These are phyloP conservation scores for Huiozyma sinensis DNA, from an alignment of 805 yeast genomes.

Conservation along the genomic window DNA sequence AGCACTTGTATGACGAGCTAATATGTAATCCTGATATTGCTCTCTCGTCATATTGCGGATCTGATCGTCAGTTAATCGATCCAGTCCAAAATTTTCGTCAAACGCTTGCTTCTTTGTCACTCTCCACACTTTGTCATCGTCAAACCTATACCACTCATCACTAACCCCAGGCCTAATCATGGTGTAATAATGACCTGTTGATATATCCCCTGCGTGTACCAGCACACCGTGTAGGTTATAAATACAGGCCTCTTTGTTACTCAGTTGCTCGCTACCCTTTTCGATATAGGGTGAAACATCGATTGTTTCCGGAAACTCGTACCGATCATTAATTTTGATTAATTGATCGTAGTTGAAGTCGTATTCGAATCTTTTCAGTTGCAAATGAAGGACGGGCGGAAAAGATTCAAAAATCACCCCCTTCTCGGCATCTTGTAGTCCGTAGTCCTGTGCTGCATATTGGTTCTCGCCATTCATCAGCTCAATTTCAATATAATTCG, in stretches of 20 bases:
- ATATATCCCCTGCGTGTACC: slow-evolving; percentile 92
- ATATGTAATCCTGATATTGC: slow-evolving; percentile 52
- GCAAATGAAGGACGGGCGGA: slow-evolving; percentile 90
- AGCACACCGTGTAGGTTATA: slow-evolving; percentile 87
- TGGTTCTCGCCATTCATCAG: slow-evolving; percentile 89
- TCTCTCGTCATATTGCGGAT: slow-evolving; percentile 42
- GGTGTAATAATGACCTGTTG: slow-evolving; percentile 94
- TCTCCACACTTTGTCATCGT: slow-evolving; percentile 88
- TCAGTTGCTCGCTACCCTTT: slow-evolving; percentile 30
- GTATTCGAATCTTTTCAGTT: slow-evolving; percentile 87
- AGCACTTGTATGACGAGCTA: slow-evolving; percentile 84
- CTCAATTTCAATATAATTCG: slow-evolving; percentile 81
- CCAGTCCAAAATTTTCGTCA: slow-evolving; percentile 86
- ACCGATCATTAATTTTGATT: slow-evolving; percentile 84
- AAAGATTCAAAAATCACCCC: slow-evolving; percentile 87
- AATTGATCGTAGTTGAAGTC: slow-evolving; percentile 82
- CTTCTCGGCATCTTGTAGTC: slow-evolving; percentile 91
- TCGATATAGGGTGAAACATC: slow-evolving; percentile 75
- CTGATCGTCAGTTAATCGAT: slow-evolving; percentile 39
- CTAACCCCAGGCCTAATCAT: slow-evolving; percentile 69
- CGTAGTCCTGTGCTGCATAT: slow-evolving; percentile 82
- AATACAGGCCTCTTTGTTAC: slow-evolving; percentile 23
- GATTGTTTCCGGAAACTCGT: slow-evolving; percentile 76
- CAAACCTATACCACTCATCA: slow-evolving; percentile 81
- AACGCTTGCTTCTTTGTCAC: slow-evolving; percentile 79